These are phyloP conservation scores for Trametopsis cervina DNA, from an alignment of 768 basidiomycete species.

Conservation along the genomic window DNA sequence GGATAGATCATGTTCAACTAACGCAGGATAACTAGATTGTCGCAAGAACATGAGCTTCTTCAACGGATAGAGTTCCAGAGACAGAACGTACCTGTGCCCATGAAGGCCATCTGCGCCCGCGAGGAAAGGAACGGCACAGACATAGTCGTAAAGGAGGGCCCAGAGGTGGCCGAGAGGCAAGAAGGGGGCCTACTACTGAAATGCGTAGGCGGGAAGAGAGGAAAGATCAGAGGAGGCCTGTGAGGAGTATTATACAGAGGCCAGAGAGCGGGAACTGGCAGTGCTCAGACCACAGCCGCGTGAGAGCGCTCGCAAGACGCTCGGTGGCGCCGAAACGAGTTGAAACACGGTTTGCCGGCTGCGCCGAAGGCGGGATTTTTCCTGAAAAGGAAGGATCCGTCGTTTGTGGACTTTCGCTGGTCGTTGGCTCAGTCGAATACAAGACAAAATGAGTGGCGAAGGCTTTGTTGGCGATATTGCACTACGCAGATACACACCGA, in stretches of 20 bases:
- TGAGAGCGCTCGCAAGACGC: too few species aligned
- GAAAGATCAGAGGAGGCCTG: not conserved
- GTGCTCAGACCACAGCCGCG: not conserved
- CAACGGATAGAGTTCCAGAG: too few species aligned
- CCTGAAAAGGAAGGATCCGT: too few species aligned
- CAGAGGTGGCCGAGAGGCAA: not conserved
- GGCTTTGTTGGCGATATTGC: too few species aligned
- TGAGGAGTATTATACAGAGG: not conserved
- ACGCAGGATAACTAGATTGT: conserved; percentile 51
- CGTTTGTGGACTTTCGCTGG: too few species aligned
- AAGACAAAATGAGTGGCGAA: too few species aligned
- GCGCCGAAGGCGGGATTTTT: too few species aligned
- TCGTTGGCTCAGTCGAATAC: too few species aligned
- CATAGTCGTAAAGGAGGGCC: conserved; percentile 32
- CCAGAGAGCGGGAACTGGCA: not conserved
- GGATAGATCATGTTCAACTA: conserved; percentile 25
- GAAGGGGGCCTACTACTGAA: not conserved
- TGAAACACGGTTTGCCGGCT: too few species aligned
- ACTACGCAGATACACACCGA: too few species aligned
- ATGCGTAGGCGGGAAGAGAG: not conserved
- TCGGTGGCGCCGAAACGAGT: too few species aligned
- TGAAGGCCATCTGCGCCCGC: conserved; percentile 64
- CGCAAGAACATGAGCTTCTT: too few species aligned
- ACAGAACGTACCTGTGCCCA: conserved; percentile 52
- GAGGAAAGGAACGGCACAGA: conserved; percentile 68